Conservation (phyloP, 495 filamentous ascomycete species). For the Geopyxis carbonaria region DNA sequence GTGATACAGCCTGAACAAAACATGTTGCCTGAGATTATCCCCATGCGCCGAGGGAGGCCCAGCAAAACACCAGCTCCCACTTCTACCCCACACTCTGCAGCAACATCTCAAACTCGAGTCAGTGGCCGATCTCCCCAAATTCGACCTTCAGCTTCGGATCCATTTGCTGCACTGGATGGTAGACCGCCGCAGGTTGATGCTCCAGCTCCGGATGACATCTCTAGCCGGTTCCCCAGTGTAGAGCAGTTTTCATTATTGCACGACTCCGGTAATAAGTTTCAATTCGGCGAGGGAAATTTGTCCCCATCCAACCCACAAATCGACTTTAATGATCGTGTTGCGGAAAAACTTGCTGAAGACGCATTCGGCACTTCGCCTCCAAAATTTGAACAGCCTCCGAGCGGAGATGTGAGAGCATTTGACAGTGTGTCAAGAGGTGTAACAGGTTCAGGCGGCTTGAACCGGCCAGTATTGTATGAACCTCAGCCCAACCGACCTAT, state of each 20-base stretch:
- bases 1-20: conserved; percentile 50
- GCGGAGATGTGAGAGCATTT: conserved; percentile 24
- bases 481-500: conserved; percentile 36
- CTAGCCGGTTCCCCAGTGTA: conserved; percentile 70
- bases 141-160: conserved; percentile 55
- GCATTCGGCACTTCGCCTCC: conserved; percentile 43
- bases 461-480: conserved; percentile 20
- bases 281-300: conserved; percentile 49
- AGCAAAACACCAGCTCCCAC: conserved; percentile 32
- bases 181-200: too few relatives aligned
- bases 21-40: conserved; percentile 73
- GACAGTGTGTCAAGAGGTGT: conserved; percentile 13
- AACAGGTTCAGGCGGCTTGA: conserved; percentile 11
- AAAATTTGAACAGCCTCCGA: conserved; percentile 24
- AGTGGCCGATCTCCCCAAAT: conserved; percentile 35
- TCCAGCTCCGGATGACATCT: conserved; percentile 51
- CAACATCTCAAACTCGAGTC: conserved; percentile 19
- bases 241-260: conserved; percentile 87
- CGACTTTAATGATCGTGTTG: conserved; percentile 55
- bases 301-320: conserved; percentile 35
- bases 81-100: conserved; percentile 12
- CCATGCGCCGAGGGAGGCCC: conserved; percentile 82
- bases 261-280: conserved; percentile 69
- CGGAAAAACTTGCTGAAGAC: conserved; percentile 74
- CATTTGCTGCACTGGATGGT: conserved; percentile 75